Evolutionary conservation across 495 filamentous ascomycete genomes (phyloP), one percentile per base, ranked within the genome.

Genomic region (Durotheca rogersii): DNA sequence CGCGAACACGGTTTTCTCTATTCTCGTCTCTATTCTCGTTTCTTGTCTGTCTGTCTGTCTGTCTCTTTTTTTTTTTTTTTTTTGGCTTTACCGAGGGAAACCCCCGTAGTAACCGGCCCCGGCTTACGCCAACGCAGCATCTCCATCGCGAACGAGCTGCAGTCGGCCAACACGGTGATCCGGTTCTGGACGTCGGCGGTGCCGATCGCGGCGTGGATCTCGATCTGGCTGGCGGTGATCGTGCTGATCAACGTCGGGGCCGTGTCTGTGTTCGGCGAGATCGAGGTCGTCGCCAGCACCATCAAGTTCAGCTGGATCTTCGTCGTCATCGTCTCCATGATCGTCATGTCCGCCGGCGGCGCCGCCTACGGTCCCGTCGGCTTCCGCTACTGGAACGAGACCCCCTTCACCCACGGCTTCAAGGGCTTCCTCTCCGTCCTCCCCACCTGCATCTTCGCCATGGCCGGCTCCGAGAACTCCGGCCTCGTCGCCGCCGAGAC

Each of bases 271-370:
- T 85, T 81, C 55, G 84, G 84, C 30, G 82, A 87, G 67, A 78
- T 81, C 16, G 82, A 83, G 58, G 85, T 85, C 60, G 66, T 74
- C 55, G 85, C 84, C 48, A 80, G 81, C 12, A 75, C 74, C 34
- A 66, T 86, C 66, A 87, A 87, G 51, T 79, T 86, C 46, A 63
- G 85, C 41, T 80, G 79, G 38, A 78, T 85, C 37, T 60, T 77
- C 18, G 81, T 85, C 47, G 79, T 86, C 47, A 74, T 85, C 47
- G 69, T 85, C 31, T 77, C 73, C 12, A 70, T 85, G 40, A 69
- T 85, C 19, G 74, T 85, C 52, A 76, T 81, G 57, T 77, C 74
- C 37, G 82, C 82, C 16, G 82, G 80, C 39, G 77, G 74, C 1
- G 67, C 68, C 36, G 62, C 62, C 9, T 74, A 78, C 20, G 51